Conservation (phyloP, 345 rosid genomes). For the Populus deltoides region DNA sequence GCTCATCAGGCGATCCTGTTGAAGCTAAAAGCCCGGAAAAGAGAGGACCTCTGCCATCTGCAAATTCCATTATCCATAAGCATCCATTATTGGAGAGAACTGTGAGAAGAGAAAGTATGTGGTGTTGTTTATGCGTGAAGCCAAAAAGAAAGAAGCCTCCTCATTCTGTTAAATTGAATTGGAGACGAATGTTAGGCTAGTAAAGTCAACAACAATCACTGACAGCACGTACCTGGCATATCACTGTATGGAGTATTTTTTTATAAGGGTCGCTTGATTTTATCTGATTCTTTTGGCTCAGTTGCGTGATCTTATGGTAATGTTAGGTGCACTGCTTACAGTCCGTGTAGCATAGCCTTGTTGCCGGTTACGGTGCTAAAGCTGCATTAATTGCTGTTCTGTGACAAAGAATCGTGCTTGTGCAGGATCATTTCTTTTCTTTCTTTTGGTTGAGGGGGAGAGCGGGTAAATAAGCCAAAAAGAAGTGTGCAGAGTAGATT, state of each 20-base stretch:
- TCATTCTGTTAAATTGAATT: not conserved
- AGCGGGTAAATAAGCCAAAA: not conserved
- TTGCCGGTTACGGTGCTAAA: not conserved
- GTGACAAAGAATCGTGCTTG: not conserved
- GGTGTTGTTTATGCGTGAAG: not conserved
- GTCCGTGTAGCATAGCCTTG: not conserved
- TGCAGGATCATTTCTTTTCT: not conserved
- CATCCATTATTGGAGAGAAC: not conserved
- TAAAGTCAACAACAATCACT: not conserved
- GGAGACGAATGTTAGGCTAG: not conserved
- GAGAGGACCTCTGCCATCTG: not conserved
- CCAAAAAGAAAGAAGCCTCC: not conserved
- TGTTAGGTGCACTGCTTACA: constrained; percentile 29
- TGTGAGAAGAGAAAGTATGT: not conserved
- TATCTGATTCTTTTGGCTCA: constrained; percentile 15
- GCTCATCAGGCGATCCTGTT: not conserved
- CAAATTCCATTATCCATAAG: not conserved
- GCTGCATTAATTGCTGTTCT: not conserved
- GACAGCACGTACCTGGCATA: not conserved
- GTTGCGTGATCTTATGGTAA: constrained; percentile 42
- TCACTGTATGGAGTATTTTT: not conserved
- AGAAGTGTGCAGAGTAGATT: not conserved
- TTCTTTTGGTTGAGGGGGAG: not conserved
- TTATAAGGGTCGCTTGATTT: constrained; percentile 18
- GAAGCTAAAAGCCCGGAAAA: not conserved